phyloP scores from a whole-genome alignment of 345 rosid genomes.

The Euphorbia pulcherrima region DNA sequence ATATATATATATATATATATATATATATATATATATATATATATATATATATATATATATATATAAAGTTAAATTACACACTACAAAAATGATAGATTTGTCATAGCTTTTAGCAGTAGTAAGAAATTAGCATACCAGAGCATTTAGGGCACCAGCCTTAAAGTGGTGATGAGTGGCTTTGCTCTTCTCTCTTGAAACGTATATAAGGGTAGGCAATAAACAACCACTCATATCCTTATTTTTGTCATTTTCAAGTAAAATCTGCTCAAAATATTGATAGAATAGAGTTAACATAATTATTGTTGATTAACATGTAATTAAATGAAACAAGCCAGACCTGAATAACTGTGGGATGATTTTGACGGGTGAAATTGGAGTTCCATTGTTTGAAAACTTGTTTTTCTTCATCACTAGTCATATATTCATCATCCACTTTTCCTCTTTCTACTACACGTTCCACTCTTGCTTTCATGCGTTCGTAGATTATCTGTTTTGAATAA shows the following conservation, averaged over 20 bases:
- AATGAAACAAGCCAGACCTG: constrained; percentile 34
- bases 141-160: constrained; percentile 90
- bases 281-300: no score
- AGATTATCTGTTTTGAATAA: constrained; percentile 52
- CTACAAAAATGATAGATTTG: no score
- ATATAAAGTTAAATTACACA: no score
- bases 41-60: no score
- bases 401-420: constrained; percentile 15
- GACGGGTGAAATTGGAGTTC: constrained; percentile 44
- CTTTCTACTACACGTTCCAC: constrained; percentile 37
- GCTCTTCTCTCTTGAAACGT: constrained; percentile 62
- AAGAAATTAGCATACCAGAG: constrained; percentile 32
- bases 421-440: constrained; percentile 37
- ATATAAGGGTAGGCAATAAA: constrained; percentile 58
- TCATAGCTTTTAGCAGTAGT: no score
- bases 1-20: no score
- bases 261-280: constrained; percentile 27
- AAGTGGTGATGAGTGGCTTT: constrained; percentile 47
- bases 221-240: constrained; percentile 37
- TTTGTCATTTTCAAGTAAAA: constrained; percentile 39
- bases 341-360: constrained; percentile 59
- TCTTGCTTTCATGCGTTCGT: constrained; percentile 50
- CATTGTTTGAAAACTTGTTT: constrained; percentile 36
- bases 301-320: not conserved
- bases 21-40: no score